Percentiles rank a stretch among this genome's conserved stretches.
phyloP scores from a whole-genome alignment of 1,139 yeast genomes.

The Blastobotrys ciferrii region DNA sequence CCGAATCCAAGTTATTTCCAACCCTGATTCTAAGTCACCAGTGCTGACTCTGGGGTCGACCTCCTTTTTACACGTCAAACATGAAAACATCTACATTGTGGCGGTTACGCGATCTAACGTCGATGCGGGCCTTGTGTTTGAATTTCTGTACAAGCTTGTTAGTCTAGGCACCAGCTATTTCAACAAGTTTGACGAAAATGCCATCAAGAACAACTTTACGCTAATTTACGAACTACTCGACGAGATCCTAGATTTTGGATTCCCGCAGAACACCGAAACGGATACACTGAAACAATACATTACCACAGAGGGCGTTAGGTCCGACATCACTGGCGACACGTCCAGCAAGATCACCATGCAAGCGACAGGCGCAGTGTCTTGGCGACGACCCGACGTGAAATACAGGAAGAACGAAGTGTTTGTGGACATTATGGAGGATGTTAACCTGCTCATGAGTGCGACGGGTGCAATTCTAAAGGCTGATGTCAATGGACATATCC shows the following conservation, averaged over 20 bases:
- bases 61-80: slow-evolving; percentile 75
- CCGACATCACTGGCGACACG: slow-evolving; percentile 21
- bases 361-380: slow-evolving; percentile 50
- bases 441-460: slow-evolving; percentile 59
- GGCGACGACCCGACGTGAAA: slow-evolving; percentile 73
- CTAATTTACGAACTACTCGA: slow-evolving; percentile 74
- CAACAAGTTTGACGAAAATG: slow-evolving; percentile 44
- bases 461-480: slow-evolving; percentile 58
- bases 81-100: slow-evolving; percentile 72
- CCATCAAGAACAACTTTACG: slow-evolving; percentile 60
- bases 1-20: slow-evolving; percentile 81
- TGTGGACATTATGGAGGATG: slow-evolving; percentile 71
- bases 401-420: slow-evolving; percentile 81
- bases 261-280: slow-evolving; percentile 69
- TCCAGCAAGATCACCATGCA: slow-evolving; percentile 40
- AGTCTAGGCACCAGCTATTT: slow-evolving; percentile 40
- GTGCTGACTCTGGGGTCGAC: slow-evolving; percentile 90
- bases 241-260: slow-evolving; percentile 78
- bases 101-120: slow-evolving; percentile 87
- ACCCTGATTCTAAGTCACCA: slow-evolving; percentile 51
- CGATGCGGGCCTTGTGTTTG: slow-evolving; percentile 78
- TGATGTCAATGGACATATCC: slow-evolving; percentile 74
- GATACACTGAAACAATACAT: slow-evolving; percentile 44
- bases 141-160: slow-evolving; percentile 66
- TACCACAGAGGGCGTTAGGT: slow-evolving; percentile 35